phyloP scores from a whole-genome alignment of 352 stramenopile species.

The Ophiocytium majus region DNA sequence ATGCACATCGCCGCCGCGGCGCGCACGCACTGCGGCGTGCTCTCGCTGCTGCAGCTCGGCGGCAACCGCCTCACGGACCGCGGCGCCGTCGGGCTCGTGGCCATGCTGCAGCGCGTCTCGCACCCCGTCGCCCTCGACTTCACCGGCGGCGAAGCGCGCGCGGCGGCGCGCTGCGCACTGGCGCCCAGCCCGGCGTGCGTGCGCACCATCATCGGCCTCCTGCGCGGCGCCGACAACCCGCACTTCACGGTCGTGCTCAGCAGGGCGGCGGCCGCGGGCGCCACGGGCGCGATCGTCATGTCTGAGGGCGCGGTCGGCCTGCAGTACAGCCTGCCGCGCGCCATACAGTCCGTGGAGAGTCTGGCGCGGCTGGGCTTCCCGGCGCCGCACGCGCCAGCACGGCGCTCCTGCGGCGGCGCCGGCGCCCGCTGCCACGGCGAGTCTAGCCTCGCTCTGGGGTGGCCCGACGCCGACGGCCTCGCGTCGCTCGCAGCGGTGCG shows the following conservation, averaged over 20 bases:
- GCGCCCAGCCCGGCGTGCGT: not conserved
- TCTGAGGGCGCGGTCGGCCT: not conserved
- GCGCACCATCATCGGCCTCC: not conserved
- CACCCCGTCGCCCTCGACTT: not conserved
- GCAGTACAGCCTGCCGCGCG: not conserved
- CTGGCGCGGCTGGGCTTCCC: not conserved
- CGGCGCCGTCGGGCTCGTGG: not conserved
- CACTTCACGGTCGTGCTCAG: not conserved
- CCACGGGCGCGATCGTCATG: not conserved
- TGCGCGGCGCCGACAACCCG: not conserved
- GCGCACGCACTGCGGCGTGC: not conserved
- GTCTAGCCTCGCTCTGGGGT: not conserved
- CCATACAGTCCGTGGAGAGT: not conserved
- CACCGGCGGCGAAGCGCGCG: not conserved
- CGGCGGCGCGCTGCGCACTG: not conserved
- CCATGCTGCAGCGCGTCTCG: not conserved
- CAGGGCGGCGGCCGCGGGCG: not conserved
- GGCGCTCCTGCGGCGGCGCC: no score
- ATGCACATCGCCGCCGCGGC: not conserved
- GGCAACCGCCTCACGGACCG: constrained; percentile 3
- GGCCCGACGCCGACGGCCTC: not conserved
- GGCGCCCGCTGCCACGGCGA: not conserved
- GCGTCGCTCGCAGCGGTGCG: not conserved
- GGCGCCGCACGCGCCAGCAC: not conserved
- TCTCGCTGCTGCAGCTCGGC: constrained; percentile 3